Evolutionary conservation across 306 rosid species (phyloP), one percentile per base, ranked within the genome.

Genomic region (Cucumis hystrix): DNA sequence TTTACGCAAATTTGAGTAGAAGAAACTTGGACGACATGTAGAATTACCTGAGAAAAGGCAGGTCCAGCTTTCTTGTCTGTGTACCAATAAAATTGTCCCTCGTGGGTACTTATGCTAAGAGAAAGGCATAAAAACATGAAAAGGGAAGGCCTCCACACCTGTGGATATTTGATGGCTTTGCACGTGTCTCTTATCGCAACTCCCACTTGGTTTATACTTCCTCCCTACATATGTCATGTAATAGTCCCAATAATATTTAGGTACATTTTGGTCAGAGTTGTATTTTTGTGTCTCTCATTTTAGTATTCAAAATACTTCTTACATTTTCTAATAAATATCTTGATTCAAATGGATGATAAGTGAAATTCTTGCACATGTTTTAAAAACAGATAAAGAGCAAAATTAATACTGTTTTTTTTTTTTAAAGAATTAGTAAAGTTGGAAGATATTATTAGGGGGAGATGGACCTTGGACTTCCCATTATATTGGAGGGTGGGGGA

Each of bases 71-170:
- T 88, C 55, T 89, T 51, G 76, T 92, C 93, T 2, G 97, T 92
- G 70, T 92, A 90, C 97, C 97, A 92, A 68, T 89, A 92, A 77
- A 92, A 92, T 56, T 85, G 86, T 28, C 97, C 97, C 81, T 92
- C 96, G 17, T 90, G 97, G 57, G 89, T 90, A 64, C 85, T 85
- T 35, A 88, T 74, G 66, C 80, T 85, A 15, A 92, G 88, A 76
- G 91, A 84, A 77, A 89, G 65, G 64, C 93, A 77, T 25, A 92
- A 87, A 83, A 83, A 90, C 84, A 92, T 88, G 83, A 75, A 92
- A 0, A 92, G 90, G 9, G 97, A 82, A 28, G 97, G 91, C 79
- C 79, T 90, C 96, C 96, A 92, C 79, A 89, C 97, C 73, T 89
- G 93, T 57, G 96, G 91, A 56, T 68, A 79, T 84, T n/a, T 78